phyloP scores from a whole-genome alignment of 768 basidiomycete genomes.

The Tylopilus intermedius region DNA sequence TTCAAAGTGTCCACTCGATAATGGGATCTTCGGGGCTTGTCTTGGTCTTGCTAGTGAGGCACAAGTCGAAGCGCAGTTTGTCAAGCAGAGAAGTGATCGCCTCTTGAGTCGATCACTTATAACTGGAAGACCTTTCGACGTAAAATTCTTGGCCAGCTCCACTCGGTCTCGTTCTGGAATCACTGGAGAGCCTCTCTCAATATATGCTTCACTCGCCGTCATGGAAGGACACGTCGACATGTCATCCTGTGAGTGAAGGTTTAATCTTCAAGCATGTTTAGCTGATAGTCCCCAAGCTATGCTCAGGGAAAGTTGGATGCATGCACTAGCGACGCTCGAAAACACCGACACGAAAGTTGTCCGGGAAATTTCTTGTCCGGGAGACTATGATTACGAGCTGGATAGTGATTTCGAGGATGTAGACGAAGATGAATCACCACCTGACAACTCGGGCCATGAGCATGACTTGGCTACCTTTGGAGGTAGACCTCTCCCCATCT shows the following conservation, averaged over 20 bases:
- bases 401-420: slow-evolving; percentile 23
- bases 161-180: not conserved
- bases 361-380: slow-evolving; percentile 8
- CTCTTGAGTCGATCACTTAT: slow-evolving; percentile 12
- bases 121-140: slow-evolving; percentile 17
- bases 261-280: no score
- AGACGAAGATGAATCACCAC: slow-evolving; percentile 16
- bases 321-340: no score
- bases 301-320: no score
- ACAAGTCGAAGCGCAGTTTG: not conserved
- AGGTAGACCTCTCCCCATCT: slow-evolving; percentile 1
- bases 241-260: no score
- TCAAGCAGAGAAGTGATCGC: slow-evolving; percentile 5
- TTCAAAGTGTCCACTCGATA: slow-evolving; percentile 11
- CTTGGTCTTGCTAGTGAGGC: not conserved
- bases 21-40: slow-evolving; percentile 12
- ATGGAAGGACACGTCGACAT: no score
- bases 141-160: slow-evolving; percentile 16
- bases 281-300: no score
- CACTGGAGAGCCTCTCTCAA: not conserved
- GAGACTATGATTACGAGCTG: slow-evolving; percentile 15
- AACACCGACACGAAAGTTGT: no score
- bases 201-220: not conserved
- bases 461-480: not conserved
- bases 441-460: not conserved